phyloP scores from a whole-genome alignment of 140 eudicot species.

The Bidens hawaiensis region DNA sequence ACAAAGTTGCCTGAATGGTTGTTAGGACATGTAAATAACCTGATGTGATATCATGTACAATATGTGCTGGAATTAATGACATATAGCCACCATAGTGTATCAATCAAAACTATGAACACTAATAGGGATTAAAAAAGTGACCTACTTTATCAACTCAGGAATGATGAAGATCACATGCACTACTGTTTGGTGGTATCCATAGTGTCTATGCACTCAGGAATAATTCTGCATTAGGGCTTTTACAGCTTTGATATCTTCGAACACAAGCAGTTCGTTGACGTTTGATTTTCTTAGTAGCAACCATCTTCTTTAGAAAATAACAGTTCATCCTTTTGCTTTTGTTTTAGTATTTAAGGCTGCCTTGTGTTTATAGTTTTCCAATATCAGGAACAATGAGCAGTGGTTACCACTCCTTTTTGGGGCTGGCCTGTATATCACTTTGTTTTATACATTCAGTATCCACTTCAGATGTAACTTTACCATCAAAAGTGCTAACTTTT shows the following conservation, averaged over 20 bases:
- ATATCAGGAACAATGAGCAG: constrained; percentile 38
- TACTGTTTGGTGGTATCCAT: constrained; percentile 20
- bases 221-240: constrained; percentile 16
- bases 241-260: constrained; percentile 27
- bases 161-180: constrained; percentile 39
- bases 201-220: constrained; percentile 13
- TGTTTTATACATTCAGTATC: constrained; percentile 40
- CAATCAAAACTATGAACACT: constrained; percentile 12
- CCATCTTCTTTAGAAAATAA: constrained; percentile 8
- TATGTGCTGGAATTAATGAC: background rate
- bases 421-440: constrained; percentile 43
- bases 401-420: constrained; percentile 40
- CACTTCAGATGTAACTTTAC: constrained; percentile 45
- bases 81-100: constrained; percentile 6
- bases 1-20: constrained; percentile 2
- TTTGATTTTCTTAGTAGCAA: constrained; percentile 4
- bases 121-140: constrained; percentile 8
- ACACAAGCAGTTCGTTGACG: constrained; percentile 21
- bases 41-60: background rate
- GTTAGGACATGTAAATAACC: background rate
- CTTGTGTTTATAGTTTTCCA: constrained; percentile 19
- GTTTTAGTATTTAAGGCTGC: constrained; percentile 36
- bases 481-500: constrained; percentile 19
- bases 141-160: constrained; percentile 17
- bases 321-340: constrained; percentile 25